Evolutionary conservation across 768 basidiomycete genomes (phyloP).

Genomic region (Sporobolomyces pararoseus): DNA sequence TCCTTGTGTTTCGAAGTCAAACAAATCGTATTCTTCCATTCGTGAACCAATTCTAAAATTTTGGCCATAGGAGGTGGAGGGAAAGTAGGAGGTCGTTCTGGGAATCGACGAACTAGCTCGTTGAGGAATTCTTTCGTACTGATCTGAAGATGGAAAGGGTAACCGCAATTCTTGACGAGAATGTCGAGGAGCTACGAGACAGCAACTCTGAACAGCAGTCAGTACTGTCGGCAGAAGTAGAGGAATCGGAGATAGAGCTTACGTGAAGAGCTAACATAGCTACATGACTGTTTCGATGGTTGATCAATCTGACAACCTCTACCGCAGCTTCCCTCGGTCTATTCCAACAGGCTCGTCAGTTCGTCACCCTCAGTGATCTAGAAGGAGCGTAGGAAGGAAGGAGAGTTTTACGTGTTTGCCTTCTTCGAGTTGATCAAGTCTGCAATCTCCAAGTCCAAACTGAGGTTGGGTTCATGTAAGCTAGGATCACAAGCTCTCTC

Average conservation of each 20-base stretch:
- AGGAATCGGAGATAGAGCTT: constrained; percentile 4
- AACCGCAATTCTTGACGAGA: constrained; percentile 91
- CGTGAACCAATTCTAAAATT: constrained; percentile 84
- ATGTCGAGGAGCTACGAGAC: constrained; percentile 66
- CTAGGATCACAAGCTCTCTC: constrained; percentile 81
- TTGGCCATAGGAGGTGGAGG: constrained; percentile 91
- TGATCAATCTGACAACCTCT: constrained; percentile 73
- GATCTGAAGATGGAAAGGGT: constrained; percentile 94
- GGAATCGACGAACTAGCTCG: constrained; percentile 94
- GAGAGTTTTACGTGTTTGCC: constrained; percentile 94
- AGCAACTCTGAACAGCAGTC: not conserved
- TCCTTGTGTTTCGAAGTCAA: constrained; percentile 85
- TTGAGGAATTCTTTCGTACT: constrained; percentile 97
- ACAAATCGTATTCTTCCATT: constrained; percentile 94
- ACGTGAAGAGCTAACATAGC: constrained; percentile 73
- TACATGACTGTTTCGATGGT: constrained; percentile 88
- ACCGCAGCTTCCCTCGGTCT: constrained; percentile 91
- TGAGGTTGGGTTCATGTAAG: constrained; percentile 83
- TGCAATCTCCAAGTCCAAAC: constrained; percentile 84
- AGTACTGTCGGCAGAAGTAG: not conserved
- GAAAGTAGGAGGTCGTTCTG: constrained; percentile 92
- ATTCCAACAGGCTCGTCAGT: too few relatives aligned
- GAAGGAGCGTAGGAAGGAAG: too few relatives aligned
- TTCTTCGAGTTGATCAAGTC: constrained; percentile 92
- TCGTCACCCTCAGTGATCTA: too few relatives aligned